Base-by-base conservation (phyloP, 1,284 basidiomycete species). In the Ceratobasidium theobromae region DNA sequence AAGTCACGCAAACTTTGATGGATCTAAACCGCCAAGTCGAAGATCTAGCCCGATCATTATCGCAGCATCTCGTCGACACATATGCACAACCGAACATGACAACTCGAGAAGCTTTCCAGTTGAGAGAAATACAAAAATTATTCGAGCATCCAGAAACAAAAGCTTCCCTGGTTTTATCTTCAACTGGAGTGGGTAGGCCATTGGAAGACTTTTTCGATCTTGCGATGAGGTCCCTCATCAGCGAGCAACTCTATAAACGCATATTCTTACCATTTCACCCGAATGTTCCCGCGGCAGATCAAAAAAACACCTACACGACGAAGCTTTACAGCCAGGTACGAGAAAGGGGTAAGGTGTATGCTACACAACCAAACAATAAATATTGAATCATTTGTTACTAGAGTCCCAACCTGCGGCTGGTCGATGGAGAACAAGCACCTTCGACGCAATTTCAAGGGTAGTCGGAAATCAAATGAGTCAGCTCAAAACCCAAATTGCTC, bases 181-280 rank as follows among this genome's bases (percentile, higher is more conserved):
- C 62, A 11, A 35, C 27, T 9, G 62, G 62, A 6, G 40, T 9
- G 4, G 51, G 51, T 1, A 53, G 45, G 52, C 51, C n/a, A 5
- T 25, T 30, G n/a, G 51, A 65, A 21, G 62, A 65, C 25, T 65
- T 65, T 25, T 46, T 65, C 41, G 51, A 53, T 18, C 28, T 35
- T 11, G 43, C 51, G 21, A 32, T 53, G 1, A 51, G 62, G 18
- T 43, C 52, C 5, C 53, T 65, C 18, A 3, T 65, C 1, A 45
- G 62, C 14, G 40, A 48, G 25, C 62, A 52, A 21, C 38, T 65
- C 3, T 32, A 65, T 9, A 41, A 54, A 25, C 28, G 52, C 12
- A 53, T 65, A 53, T 65, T 65, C 8, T n/a, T 30, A 2, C 51
- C 62, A 2, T 65, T 65, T 27, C 62, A 65, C 18, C 62, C 62